These are phyloP conservation scores for Leishmania gerbilli DNA, from an alignment of 208 protist genomes.

Conservation along the genomic window DNA sequence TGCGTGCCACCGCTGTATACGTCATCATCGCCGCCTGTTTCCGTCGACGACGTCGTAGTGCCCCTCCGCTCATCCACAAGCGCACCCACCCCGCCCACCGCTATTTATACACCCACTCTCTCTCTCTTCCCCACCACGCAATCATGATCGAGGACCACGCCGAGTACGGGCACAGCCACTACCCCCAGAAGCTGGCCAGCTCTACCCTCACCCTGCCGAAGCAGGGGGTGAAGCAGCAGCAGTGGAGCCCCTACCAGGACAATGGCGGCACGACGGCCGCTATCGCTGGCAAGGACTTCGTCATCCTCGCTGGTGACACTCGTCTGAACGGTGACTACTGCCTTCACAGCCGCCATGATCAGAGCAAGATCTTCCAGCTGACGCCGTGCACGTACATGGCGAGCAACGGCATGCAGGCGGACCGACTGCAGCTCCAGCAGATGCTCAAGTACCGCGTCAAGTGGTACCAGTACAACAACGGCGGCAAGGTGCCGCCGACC, in stretches of 20 bases:
- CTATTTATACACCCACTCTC: neutral
- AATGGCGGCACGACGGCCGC: conserved; percentile 96
- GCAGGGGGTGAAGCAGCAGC: conserved; percentile 66
- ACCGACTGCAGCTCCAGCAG: conserved; percentile 96
- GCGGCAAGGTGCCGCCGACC: conserved; percentile 89
- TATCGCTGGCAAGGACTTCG: conserved; percentile 97
- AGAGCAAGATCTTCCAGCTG: conserved; percentile 95
- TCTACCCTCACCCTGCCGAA: conserved; percentile 73
- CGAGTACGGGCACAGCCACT: conserved; percentile 75
- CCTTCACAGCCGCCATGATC: conserved; percentile 94
- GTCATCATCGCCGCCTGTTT: neutral
- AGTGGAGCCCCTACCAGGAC: conserved; percentile 93
- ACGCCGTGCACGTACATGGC: conserved; percentile 93
- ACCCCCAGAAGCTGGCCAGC: conserved; percentile 73
- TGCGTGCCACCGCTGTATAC: neutral
- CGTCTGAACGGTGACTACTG: conserved; percentile 97
- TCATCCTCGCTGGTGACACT: conserved; percentile 98
- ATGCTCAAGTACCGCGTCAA: conserved; percentile 92
- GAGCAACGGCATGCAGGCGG: conserved; percentile 97
- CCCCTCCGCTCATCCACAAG: neutral
- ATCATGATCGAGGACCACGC: conserved; percentile 84
- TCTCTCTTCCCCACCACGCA: neutral
- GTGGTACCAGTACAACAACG: conserved; percentile 96
- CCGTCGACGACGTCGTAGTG: neutral
- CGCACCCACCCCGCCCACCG: neutral